These are phyloP conservation scores for Bromus sterilis DNA, from an alignment of 176 grass and related monocot genomes.

Conservation along the genomic window DNA sequence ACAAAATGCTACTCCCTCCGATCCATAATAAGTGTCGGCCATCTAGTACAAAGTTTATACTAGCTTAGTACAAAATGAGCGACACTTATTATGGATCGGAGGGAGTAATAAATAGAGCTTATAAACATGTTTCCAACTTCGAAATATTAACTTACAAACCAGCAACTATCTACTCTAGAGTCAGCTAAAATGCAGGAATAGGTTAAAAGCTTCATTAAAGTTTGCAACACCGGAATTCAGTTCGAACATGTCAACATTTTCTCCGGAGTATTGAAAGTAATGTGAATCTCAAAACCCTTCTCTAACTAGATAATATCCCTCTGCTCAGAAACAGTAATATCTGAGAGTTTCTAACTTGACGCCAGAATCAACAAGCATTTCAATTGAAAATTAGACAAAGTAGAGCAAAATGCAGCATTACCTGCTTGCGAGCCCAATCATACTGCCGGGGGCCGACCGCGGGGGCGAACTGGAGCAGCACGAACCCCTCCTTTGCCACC, in stretches of 20 bases:
- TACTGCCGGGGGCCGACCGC: conserved; percentile 56
- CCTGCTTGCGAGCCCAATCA: conserved; percentile 89
- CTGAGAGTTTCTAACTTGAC: background rate
- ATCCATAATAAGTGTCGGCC: no score
- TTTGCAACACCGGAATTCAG: background rate
- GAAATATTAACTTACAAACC: background rate
- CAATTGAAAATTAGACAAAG: background rate
- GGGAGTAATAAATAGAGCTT: no score
- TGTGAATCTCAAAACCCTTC: background rate
- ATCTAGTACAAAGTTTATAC: no score
- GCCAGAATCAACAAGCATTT: background rate
- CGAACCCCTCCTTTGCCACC: conserved; percentile 82
- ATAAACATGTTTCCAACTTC: background rate
- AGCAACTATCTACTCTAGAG: background rate
- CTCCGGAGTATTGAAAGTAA: background rate
- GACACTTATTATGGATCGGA: no score
- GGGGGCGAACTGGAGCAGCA: conserved; percentile 86
- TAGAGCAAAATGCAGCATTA: background rate
- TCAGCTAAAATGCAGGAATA: background rate
- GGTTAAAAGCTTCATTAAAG: background rate
- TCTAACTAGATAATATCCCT: background rate
- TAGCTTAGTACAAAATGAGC: no score
- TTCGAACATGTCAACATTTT: background rate
- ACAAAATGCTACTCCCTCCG: no score
- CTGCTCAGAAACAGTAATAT: background rate